A percentile compares a stretch with the other conserved stretches of the same genome.
Evolutionary conservation across 106 monocot species (phyloP).

Genomic region (Dioscorea alata): DNA sequence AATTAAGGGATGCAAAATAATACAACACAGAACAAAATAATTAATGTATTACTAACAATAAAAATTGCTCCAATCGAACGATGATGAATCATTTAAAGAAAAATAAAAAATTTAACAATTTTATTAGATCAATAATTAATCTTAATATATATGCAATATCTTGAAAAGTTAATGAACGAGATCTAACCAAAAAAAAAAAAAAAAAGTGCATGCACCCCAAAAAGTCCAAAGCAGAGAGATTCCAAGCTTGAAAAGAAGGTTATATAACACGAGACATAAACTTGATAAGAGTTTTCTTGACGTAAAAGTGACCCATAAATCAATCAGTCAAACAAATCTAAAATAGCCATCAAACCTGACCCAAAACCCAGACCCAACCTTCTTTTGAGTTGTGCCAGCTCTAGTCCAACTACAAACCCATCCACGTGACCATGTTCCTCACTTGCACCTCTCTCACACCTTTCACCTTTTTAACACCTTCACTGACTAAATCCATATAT

Average conservation of each 20-base stretch:
- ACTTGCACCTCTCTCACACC: not conserved
- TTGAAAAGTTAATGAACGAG: not conserved
- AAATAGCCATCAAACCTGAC: not conserved
- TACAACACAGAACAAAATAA: too few species aligned
- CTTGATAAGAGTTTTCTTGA: not conserved
- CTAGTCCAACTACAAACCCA: not conserved
- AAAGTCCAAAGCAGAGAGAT: not conserved
- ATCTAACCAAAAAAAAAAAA: not conserved
- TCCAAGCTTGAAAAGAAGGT: not conserved
- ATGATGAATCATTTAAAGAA: too few species aligned
- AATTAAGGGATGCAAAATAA: too few species aligned
- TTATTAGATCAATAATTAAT: too few species aligned
- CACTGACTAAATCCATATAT: too few species aligned
- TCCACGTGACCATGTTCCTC: not conserved
- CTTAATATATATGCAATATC: too few species aligned
- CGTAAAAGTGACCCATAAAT: not conserved
- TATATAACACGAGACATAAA: not conserved
- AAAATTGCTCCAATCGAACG: too few species aligned
- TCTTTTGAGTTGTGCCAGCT: too few species aligned
- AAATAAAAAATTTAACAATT: too few species aligned
- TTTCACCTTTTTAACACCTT: too few species aligned
- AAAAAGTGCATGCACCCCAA: not conserved
- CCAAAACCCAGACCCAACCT: not conserved
- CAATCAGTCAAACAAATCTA: not conserved
- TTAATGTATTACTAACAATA: too few species aligned